Conservation (phyloP, 2,329 filamentous ascomycete species). For the Aspergillus sp. region DNA sequence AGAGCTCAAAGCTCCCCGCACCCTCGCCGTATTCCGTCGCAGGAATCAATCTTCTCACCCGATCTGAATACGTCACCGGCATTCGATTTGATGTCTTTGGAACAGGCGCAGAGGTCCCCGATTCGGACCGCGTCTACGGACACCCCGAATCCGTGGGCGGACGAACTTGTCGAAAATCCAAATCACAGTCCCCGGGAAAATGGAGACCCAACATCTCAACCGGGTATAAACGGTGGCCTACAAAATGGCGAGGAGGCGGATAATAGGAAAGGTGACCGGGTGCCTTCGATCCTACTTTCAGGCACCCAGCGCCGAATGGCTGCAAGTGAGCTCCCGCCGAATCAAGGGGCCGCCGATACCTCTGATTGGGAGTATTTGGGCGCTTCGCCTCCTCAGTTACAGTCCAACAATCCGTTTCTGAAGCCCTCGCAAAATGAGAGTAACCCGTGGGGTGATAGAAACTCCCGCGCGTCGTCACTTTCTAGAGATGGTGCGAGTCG, state of each 20-base stretch:
- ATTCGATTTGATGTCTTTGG: constrained; percentile 38
- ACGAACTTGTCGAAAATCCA: constrained; percentile 26
- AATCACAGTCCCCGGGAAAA: constrained; percentile 12
- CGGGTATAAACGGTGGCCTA: constrained; percentile 1
- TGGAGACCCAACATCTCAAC: constrained; percentile 9
- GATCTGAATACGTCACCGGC: constrained; percentile 39
- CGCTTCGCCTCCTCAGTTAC: constrained; percentile 28
- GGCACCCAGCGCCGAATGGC: constrained; percentile 22
- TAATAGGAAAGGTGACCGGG: constrained; percentile 14
- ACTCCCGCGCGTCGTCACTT: constrained; percentile 19
- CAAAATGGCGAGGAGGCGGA: constrained; percentile 2
- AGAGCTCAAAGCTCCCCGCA: constrained; percentile 30
- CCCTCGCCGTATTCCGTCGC: constrained; percentile 25
- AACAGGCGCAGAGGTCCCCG: constrained; percentile 38
- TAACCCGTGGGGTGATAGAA: constrained; percentile 21
- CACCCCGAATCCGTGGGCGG: constrained; percentile 32
- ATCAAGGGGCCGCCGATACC: constrained; percentile 9
- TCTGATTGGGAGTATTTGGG: constrained; percentile 22
- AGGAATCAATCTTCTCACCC: constrained; percentile 37
- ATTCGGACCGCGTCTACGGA: constrained; percentile 29
- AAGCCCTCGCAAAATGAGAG: constrained; percentile 27
- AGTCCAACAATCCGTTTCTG: constrained; percentile 43
- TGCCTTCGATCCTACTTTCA: constrained; percentile 24
- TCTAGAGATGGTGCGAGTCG: constrained; percentile 24
- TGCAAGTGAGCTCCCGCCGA: constrained; percentile 22